These are phyloP conservation scores for Globisporangium ultimum DNA, from an alignment of 352 stramenopile genomes.

Conservation along the genomic window DNA sequence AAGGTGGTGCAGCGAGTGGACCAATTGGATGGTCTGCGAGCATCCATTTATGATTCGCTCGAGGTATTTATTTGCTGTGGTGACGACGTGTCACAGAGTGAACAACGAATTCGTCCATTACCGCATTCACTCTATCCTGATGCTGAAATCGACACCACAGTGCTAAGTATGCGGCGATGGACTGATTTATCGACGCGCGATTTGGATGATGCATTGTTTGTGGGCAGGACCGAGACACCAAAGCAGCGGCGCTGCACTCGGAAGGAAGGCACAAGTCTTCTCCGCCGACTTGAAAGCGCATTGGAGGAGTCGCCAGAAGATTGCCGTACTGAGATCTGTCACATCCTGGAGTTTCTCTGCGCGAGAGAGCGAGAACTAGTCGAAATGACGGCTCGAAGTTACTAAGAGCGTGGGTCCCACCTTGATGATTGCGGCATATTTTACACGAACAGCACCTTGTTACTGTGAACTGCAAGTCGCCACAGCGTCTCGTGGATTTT, in stretches of 20 bases:
- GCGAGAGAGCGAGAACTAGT: not conserved
- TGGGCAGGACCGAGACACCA: not conserved
- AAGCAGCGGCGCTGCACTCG: not conserved
- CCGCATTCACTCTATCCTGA: not conserved
- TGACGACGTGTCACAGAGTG: not conserved
- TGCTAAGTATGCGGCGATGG: slow-evolving; percentile 34
- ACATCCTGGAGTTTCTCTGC: slow-evolving; percentile 37
- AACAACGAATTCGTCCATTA: not conserved
- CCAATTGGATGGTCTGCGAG: slow-evolving; percentile 50
- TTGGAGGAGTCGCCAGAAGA: slow-evolving; percentile 48
- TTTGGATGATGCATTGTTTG: slow-evolving; percentile 21
- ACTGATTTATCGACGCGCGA: slow-evolving; percentile 47
- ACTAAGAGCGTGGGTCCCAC: not conserved
- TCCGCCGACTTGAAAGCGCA: slow-evolving; percentile 39
- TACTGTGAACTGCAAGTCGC: too few species aligned
- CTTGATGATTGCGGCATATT: not conserved
- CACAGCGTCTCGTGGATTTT: too few species aligned
- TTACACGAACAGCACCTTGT: not conserved
- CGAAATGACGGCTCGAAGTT: not conserved
- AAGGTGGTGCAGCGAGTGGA: slow-evolving; percentile 19
- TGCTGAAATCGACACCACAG: not conserved
- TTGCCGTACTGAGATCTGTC: slow-evolving; percentile 51
- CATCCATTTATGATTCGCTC: slow-evolving; percentile 54
- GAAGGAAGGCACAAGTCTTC: slow-evolving; percentile 19
- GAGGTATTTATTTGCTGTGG: slow-evolving; percentile 55